A percentile compares a stretch with the other conserved stretches of the same genome.
These are phyloP conservation scores for Fusarium proliferatum DNA, from an alignment of 2,329 filamentous ascomycete genomes.

Conservation along the genomic window DNA sequence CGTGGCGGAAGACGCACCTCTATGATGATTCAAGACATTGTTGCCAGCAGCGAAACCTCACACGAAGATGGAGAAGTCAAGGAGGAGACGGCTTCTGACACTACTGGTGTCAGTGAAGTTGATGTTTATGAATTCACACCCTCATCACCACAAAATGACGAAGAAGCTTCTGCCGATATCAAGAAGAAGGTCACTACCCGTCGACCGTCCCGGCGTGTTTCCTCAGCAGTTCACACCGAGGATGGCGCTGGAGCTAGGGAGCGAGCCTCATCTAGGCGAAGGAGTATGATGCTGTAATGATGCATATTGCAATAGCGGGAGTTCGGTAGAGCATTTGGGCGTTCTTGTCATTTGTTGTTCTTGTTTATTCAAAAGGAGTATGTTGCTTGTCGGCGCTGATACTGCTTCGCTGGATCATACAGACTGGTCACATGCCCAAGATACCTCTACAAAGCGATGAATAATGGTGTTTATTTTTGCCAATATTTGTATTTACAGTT, in stretches of 20 bases:
- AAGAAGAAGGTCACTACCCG: conserved; percentile 47
- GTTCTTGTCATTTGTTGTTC: conserved; percentile 44
- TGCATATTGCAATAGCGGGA: conserved; percentile 31
- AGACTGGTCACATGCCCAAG: conserved; percentile 48
- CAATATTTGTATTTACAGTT: conserved; percentile 49
- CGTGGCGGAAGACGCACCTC: conserved; percentile 58
- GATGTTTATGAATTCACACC: conserved; percentile 68
- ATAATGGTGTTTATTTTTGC: conserved; percentile 43
- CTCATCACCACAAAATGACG: conserved; percentile 56
- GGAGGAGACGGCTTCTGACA: conserved; percentile 31
- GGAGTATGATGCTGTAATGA: conserved; percentile 70
- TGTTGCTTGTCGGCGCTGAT: conserved; percentile 39
- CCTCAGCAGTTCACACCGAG: conserved; percentile 53
- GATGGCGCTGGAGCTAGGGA: conserved; percentile 46
- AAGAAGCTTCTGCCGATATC: conserved; percentile 43
- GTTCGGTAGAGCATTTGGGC: conserved; percentile 41
- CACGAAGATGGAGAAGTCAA: conserved; percentile 20
- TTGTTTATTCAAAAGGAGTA: conserved; percentile 35
- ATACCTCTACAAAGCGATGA: conserved; percentile 51
- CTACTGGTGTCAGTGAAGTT: conserved; percentile 44
- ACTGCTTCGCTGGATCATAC: conserved; percentile 43
- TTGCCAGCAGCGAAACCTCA: conserved; percentile 17
- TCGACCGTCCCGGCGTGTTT: conserved; percentile 53
- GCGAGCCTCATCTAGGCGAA: conserved; percentile 56
- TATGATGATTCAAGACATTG: conserved; percentile 33